Percentiles rank a stretch among this genome's conserved stretches.
phyloP scores from a whole-genome alignment of 441 rosid species.

The Gossypium trilobum region DNA sequence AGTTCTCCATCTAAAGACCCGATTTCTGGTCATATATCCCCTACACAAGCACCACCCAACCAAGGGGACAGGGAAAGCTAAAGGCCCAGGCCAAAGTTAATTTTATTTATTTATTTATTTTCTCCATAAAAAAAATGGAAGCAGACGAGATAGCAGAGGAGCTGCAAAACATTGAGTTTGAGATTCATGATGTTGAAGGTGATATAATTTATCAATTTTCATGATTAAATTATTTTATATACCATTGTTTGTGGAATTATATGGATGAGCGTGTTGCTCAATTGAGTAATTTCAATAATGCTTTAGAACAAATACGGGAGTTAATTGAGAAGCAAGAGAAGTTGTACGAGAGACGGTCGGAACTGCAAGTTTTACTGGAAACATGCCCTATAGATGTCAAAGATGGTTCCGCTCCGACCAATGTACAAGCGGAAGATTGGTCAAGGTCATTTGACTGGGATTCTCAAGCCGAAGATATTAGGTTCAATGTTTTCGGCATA shows the following conservation, averaged over 20 bases:
- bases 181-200: conserved; percentile 61
- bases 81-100: neutral
- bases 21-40: neutral
- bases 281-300: neutral
- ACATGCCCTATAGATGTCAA: conserved; percentile 30
- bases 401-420: conserved; percentile 20
- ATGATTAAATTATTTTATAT: neutral
- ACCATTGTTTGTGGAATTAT: conserved; percentile 1
- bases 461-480: conserved; percentile 57
- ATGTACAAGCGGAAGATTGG: conserved; percentile 43
- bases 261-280: conserved; percentile 4
- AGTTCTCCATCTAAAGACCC: neutral
- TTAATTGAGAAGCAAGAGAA: conserved; percentile 68
- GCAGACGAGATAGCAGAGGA: conserved; percentile 38
- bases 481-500: conserved; percentile 81
- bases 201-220: neutral
- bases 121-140: conserved; percentile 28
- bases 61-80: neutral
- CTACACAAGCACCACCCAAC: neutral
- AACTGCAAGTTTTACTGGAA: conserved; percentile 51
- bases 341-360: conserved; percentile 59
- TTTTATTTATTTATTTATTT: neutral
- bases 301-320: conserved; percentile 51
- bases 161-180: conserved; percentile 39
- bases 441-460: conserved; percentile 79